Evolutionary conservation across 257 asterid species (phyloP).

Genomic region (Nicotiana attenuata): DNA sequence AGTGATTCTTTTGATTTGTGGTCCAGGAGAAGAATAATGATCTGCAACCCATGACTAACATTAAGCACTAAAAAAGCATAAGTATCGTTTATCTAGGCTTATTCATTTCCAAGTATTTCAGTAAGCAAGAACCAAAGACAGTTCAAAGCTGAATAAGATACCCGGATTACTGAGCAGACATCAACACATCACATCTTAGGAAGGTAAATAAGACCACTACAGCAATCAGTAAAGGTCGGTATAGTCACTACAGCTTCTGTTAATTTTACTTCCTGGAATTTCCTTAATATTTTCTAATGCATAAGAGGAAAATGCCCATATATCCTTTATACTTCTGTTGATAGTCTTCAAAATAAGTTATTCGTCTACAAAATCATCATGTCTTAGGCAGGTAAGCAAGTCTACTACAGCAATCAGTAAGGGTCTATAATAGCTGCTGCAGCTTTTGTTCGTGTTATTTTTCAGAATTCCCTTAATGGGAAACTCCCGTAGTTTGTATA

Average conservation of each 20-base stretch:
- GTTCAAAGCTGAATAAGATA: not conserved
- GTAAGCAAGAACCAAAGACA: not conserved
- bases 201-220: not conserved
- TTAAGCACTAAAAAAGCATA: slow-evolving; percentile 8
- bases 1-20: slow-evolving; percentile 28
- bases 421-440: not conserved
- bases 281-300: not conserved
- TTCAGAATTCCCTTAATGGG: not conserved
- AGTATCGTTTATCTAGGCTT: not conserved
- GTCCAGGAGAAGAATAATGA: slow-evolving; percentile 33
- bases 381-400: not conserved
- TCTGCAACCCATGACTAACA: slow-evolving; percentile 28
- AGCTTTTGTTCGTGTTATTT: not conserved
- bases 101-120: slow-evolving; percentile 1
- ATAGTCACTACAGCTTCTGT: not conserved
- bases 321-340: not conserved
- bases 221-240: not conserved
- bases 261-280: not conserved
- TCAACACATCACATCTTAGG: slow-evolving; percentile 1
- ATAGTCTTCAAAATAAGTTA: not conserved
- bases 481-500: not conserved
- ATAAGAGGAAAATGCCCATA: not conserved
- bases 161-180: not conserved
- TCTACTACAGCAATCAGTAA: not conserved
- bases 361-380: not conserved